Base-by-base conservation (phyloP, 2,329 filamentous ascomycete genomes). In the Exophiala oligosperma region DNA sequence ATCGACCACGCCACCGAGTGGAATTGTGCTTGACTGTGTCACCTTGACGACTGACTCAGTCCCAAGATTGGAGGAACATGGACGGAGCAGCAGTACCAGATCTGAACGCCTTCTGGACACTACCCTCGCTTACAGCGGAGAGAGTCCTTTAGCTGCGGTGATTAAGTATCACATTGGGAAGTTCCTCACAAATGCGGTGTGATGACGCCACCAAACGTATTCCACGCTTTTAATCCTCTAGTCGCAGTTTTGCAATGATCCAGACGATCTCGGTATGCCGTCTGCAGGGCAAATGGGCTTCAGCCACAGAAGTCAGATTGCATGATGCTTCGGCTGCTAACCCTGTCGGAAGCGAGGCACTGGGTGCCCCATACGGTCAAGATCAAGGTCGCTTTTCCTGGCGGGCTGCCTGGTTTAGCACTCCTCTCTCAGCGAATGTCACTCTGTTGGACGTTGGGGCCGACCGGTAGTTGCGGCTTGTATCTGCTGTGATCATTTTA, bases 201-300 rank as follows among this genome's bases (percentile, higher is more conserved):
- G 32, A 32, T 40, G 54, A 54, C 44, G 37, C 49, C 50, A 53
- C 35, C 44, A n/a, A 49, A 40, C 28, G 24, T 41, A 43, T 24
- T 12, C 40, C 37, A n/a, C 41, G 12, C 12, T 47, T 57, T 43
- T 21, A 32, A 38, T 43, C 11, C 24, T 43, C 29, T 32, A 52
- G 24, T 50, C 24, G 49, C 44, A 49, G 41, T 24, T 6, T 35
- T 49, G 40, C 32, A 35, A 11, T 11, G 37, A 53, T 38, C 44
- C 35, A 53, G 47, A 17, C 52, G 56, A 59, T 59, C 56, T 59
- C 41, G 52, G 56, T 53, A 43, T 8, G 2, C 17, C n/a, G 46
- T 35, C 46, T n/a, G 24, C 49, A 51, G 35, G 50, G 49, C 37
- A 49, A 35, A 41, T 17, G 29, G 51, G 40, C 46, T 51, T n/a